Evolutionary conservation across 2,329 filamentous ascomycete genomes (phyloP).

Genomic region (Periglandula ipomoeae): DNA sequence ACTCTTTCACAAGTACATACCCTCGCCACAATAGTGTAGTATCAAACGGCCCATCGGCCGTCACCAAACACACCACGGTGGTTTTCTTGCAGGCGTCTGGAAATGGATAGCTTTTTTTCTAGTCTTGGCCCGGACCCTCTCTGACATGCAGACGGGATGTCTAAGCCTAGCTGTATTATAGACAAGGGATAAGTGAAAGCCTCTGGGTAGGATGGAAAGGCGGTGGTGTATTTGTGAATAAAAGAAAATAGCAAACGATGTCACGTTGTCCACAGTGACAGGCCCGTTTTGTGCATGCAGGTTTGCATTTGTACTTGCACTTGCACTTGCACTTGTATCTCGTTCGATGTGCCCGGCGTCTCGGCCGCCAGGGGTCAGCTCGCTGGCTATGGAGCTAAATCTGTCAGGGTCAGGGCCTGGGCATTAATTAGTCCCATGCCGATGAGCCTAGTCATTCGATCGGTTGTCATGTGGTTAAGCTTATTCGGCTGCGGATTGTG

Average conservation of each 20-base stretch:
- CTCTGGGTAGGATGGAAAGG: too few relatives aligned
- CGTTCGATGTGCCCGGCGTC: not conserved
- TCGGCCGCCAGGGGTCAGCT: not conserved
- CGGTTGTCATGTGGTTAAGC: not conserved
- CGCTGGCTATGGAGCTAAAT: not conserved
- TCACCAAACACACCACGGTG: not conserved
- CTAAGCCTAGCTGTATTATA: not conserved
- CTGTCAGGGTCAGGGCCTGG: not conserved
- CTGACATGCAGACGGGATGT: not conserved
- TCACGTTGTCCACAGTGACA: not conserved
- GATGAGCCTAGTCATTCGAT: not conserved
- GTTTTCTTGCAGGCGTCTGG: not conserved
- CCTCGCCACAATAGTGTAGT: slow-evolving; percentile 1
- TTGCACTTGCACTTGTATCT: too few relatives aligned
- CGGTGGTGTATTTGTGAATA: too few relatives aligned
- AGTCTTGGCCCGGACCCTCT: not conserved
- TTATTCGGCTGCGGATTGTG: not conserved
- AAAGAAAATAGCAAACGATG: too few relatives aligned
- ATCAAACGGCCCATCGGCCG: not conserved
- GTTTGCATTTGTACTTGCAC: too few relatives aligned
- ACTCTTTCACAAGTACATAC: not conserved
- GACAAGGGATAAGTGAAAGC: not conserved
- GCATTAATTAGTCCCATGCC: not conserved
- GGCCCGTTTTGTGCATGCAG: not conserved
- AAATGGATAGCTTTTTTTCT: not conserved